phyloP scores from a whole-genome alignment of 805 yeast genomes.

The Starmerella bombicola region DNA sequence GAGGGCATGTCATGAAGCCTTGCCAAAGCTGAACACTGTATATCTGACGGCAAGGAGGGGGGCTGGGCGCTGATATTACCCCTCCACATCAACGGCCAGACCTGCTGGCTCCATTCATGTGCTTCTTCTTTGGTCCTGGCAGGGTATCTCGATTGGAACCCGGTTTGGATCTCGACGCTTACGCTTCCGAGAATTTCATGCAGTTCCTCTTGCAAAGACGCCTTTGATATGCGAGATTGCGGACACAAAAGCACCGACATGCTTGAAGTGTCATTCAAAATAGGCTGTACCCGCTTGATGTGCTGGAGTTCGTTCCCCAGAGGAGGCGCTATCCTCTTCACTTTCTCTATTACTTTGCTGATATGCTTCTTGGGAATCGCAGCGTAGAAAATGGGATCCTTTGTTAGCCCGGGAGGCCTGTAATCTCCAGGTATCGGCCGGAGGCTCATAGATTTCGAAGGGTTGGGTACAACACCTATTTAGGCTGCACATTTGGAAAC shows the following conservation, averaged over 20 bases:
- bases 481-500: background rate
- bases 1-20: constrained; percentile 28
- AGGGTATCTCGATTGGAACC: constrained; percentile 44
- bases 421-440: constrained; percentile 17
- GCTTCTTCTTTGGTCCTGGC: constrained; percentile 64
- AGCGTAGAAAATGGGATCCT: constrained; percentile 19
- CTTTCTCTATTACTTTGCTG: constrained; percentile 10
- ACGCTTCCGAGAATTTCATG: constrained; percentile 25
- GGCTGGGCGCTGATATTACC: constrained; percentile 53
- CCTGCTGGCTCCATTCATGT: constrained; percentile 45
- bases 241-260: constrained; percentile 14
- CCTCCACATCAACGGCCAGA: constrained; percentile 92
- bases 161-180: constrained; percentile 7
- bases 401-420: constrained; percentile 21
- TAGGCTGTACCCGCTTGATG: constrained; percentile 28
- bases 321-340: constrained; percentile 27
- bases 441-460: constrained; percentile 6
- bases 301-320: constrained; percentile 28
- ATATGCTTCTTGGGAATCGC: constrained; percentile 15
- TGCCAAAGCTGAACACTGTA: constrained; percentile 29
- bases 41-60: constrained; percentile 39
- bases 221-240: constrained; percentile 7
- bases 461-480: constrained; percentile 2
- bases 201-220: constrained; percentile 14
- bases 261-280: background rate